A percentile compares a stretch with the other conserved stretches of the same genome.
These are phyloP conservation scores for Kalanchoe fedtschenkoi DNA, from an alignment of 164 flowering plant species.

Conservation along the genomic window DNA sequence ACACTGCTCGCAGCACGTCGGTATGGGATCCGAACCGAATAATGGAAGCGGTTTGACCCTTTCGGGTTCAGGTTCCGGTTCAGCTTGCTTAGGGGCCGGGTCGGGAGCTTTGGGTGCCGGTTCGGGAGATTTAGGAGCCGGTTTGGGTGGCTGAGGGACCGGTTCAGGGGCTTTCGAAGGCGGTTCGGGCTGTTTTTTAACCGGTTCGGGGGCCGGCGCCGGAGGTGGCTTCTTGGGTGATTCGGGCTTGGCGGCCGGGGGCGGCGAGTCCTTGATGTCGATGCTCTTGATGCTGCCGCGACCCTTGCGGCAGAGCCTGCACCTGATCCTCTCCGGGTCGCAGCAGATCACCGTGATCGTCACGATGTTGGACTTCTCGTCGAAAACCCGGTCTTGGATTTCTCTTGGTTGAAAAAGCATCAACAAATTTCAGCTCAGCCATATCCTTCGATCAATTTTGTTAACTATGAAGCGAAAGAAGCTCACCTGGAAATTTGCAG, in stretches of 20 bases:
- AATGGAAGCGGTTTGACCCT: not conserved
- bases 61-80: not conserved
- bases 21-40: not conserved
- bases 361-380: constrained; percentile 44
- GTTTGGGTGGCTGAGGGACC: constrained; percentile 3
- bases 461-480: not conserved
- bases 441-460: not conserved
- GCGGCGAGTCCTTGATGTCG: constrained; percentile 22
- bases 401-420: constrained; percentile 29
- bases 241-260: not conserved
- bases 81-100: not conserved
- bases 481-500: constrained; percentile 38
- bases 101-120: constrained; percentile 7
- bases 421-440: not conserved
- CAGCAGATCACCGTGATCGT: constrained; percentile 44
- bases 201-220: not conserved
- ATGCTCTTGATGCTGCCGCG: constrained; percentile 36
- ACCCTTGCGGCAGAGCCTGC: constrained; percentile 41
- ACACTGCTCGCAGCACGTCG: constrained; percentile 1
- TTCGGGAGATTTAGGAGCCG: constrained; percentile 7
- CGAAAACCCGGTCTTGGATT: constrained; percentile 46
- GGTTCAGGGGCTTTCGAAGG: constrained; percentile 5
- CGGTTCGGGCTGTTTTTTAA: constrained; percentile 6
- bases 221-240: too few species aligned
- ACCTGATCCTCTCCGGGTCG: constrained; percentile 38